These are phyloP conservation scores for Chalciporus pseudorubinellus DNA, from an alignment of 768 basidiomycete species.

Conservation along the genomic window DNA sequence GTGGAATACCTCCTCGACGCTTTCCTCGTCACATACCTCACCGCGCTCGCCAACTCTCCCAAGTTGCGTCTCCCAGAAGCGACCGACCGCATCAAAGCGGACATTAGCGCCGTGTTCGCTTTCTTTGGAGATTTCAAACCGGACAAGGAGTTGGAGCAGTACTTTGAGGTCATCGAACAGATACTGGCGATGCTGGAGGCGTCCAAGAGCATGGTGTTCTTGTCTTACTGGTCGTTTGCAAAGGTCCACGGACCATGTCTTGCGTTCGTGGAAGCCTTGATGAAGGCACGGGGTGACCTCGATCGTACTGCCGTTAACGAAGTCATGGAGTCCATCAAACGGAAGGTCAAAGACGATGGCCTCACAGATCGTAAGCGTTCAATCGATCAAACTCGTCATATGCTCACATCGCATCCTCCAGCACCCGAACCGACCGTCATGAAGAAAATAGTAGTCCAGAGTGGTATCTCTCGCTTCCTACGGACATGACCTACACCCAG, in stretches of 20 bases:
- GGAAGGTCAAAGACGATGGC: conserved; percentile 89
- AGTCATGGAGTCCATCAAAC: conserved; percentile 89
- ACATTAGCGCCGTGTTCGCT: conserved; percentile 71
- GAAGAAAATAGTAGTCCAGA: conserved; percentile 83
- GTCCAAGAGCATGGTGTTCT: conserved; percentile 83
- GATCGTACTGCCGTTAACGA: conserved; percentile 86
- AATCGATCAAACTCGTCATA: neutral
- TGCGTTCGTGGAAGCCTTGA: conserved; percentile 84
- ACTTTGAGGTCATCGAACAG: conserved; percentile 86
- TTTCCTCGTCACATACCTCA: conserved; percentile 88
- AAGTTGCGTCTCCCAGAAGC: conserved; percentile 86
- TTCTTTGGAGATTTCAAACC: conserved; percentile 83
- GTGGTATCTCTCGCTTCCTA: conserved; percentile 73
- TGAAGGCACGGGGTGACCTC: conserved; percentile 87
- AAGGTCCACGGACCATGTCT: conserved; percentile 92
- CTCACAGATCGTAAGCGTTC: conserved; percentile 70
- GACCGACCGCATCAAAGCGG: conserved; percentile 77
- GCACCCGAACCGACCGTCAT: conserved; percentile 85
- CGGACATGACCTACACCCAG: conserved; percentile 34
- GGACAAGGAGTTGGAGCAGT: conserved; percentile 72
- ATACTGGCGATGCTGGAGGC: conserved; percentile 80
- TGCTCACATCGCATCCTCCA: conserved; percentile 28
- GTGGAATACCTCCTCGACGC: conserved; percentile 90
- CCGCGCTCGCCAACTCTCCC: conserved; percentile 77
- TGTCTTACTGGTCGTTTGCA: conserved; percentile 93